phyloP scores from a whole-genome alignment of 192 early-diverging fungal genomes.

The Lobosporangium transversale region DNA sequence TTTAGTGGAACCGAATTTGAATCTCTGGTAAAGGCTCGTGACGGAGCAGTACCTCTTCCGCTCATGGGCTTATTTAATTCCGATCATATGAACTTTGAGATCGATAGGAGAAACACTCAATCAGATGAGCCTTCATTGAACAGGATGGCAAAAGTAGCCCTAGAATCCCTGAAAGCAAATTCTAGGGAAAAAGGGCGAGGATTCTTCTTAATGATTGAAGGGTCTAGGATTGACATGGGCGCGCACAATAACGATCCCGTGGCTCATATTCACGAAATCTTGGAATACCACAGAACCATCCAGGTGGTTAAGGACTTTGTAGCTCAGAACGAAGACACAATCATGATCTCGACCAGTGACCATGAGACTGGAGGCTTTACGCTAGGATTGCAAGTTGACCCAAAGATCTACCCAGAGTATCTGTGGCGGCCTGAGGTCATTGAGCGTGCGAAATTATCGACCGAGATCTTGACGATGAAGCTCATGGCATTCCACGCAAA shows the following conservation, averaged over 20 bases:
- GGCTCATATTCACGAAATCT: constrained; percentile 90
- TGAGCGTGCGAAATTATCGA: constrained; percentile 73
- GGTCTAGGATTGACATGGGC: constrained; percentile 96
- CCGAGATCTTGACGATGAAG: constrained; percentile 60
- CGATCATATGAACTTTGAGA: constrained; percentile 93
- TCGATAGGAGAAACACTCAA: constrained; percentile 70
- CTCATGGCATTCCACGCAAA: constrained; percentile 47
- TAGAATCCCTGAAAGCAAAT: constrained; percentile 69
- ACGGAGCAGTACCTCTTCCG: constrained; percentile 62
- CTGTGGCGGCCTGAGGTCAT: constrained; percentile 83
- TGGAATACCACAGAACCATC: constrained; percentile 87
- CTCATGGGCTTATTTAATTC: constrained; percentile 79
- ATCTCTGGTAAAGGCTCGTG: constrained; percentile 43
- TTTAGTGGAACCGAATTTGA: constrained; percentile 72
- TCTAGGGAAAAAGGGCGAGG: constrained; percentile 67
- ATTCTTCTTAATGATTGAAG: constrained; percentile 98
- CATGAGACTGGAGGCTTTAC: constrained; percentile 98
- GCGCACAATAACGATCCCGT: constrained; percentile 97
- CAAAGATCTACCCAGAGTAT: constrained; percentile 85
- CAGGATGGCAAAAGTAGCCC: constrained; percentile 88
- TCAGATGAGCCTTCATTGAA: constrained; percentile 77
- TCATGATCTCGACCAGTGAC: constrained; percentile 92
- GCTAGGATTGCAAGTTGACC: constrained; percentile 77
- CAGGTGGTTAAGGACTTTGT: constrained; percentile 80
- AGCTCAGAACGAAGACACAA: constrained; percentile 79